A percentile compares a stretch with the other conserved stretches of the same genome.
phyloP scores from a whole-genome alignment of 2,329 filamentous ascomycete genomes.

The Mycosphaerella arachidis region DNA sequence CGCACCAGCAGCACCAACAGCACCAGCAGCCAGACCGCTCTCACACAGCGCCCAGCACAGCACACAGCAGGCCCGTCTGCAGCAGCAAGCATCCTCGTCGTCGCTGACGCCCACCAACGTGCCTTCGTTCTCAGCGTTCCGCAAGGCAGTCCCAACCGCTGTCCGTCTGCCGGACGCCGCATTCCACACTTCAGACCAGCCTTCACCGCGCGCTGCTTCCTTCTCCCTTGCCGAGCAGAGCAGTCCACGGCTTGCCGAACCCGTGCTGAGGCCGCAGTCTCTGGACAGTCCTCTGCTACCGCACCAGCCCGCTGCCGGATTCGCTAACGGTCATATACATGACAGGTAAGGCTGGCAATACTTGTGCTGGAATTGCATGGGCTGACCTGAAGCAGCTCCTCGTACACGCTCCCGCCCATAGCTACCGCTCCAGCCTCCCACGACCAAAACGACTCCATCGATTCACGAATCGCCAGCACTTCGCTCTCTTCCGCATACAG shows the following conservation, averaged over 20 bases:
- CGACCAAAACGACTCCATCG: slow-evolving; percentile 25
- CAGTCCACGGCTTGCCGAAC: slow-evolving; percentile 35
- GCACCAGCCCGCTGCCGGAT: not conserved
- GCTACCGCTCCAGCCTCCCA: slow-evolving; percentile 12
- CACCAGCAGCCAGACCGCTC: not conserved
- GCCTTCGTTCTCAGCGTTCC: slow-evolving; percentile 43
- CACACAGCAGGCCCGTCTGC: not conserved
- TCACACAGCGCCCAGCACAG: not conserved
- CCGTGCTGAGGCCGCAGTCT: slow-evolving; percentile 29
- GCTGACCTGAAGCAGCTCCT: slow-evolving; percentile 8
- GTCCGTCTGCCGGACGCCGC: slow-evolving; percentile 30
- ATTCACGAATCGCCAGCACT: slow-evolving; percentile 24
- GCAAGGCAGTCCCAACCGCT: slow-evolving; percentile 32
- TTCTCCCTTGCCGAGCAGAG: slow-evolving; percentile 41
- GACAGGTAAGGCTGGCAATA: not conserved
- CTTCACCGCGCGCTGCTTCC: slow-evolving; percentile 44
- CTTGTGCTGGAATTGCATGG: not conserved
- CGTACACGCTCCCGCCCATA: slow-evolving; percentile 14
- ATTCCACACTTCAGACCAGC: slow-evolving; percentile 41
- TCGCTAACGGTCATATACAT: not conserved
- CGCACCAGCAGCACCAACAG: not conserved
- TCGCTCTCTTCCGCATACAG: slow-evolving; percentile 23
- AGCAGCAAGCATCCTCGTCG: slow-evolving; percentile 1
- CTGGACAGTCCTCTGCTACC: slow-evolving; percentile 31
- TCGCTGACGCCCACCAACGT: slow-evolving; percentile 28